These are phyloP conservation scores for Russula sp. DNA, from an alignment of 768 basidiomycete species.

Conservation along the genomic window DNA sequence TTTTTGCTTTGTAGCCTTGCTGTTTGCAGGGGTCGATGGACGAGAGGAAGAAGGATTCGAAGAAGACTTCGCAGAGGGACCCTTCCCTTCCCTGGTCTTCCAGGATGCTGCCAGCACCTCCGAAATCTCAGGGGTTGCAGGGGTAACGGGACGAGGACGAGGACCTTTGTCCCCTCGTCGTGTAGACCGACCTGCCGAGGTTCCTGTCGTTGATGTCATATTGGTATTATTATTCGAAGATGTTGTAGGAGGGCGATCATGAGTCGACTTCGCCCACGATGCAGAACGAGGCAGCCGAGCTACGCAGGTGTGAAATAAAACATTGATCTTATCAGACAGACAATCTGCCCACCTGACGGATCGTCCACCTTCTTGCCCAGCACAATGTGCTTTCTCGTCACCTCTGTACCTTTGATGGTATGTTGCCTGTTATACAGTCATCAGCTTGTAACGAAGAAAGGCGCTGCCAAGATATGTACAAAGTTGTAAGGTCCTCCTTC, in stretches of 20 bases:
- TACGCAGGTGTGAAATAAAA: constrained; percentile 18
- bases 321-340: not conserved
- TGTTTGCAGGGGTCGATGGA: constrained; percentile 46
- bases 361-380: constrained; percentile 53
- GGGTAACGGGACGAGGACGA: constrained; percentile 38
- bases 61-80: constrained; percentile 34
- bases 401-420: constrained; percentile 86
- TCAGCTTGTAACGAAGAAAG: constrained; percentile 5
- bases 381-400: constrained; percentile 41
- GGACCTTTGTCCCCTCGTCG: constrained; percentile 22
- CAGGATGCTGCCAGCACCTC: constrained; percentile 10
- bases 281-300: constrained; percentile 54
- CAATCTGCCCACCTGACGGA: constrained; percentile 13
- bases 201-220: constrained; percentile 9
- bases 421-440: constrained; percentile 57
- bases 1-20: constrained; percentile 8
- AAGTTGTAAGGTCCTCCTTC: constrained; percentile 88
- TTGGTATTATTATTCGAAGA: constrained; percentile 22
- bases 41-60: constrained; percentile 49
- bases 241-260: constrained; percentile 20
- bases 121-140: constrained; percentile 24
- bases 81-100: constrained; percentile 37
- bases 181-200: constrained; percentile 14
- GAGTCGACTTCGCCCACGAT: constrained; percentile 35
- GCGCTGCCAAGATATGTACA: constrained; percentile 44